Base-by-base conservation (phyloP, 2,329 filamentous ascomycete genomes). In the Chalaropsis thielavioides region DNA sequence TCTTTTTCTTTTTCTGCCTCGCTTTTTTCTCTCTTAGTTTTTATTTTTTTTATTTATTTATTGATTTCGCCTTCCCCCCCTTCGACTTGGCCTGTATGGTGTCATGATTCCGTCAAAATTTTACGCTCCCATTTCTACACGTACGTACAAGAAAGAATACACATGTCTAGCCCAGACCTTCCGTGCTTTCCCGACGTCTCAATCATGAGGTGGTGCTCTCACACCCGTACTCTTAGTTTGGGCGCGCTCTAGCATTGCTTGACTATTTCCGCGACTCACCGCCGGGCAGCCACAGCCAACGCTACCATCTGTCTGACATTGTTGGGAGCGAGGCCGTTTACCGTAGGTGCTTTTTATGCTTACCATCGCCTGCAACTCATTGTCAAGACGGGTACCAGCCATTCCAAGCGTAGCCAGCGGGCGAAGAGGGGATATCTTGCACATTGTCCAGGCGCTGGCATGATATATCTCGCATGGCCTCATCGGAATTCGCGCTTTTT, bases 211-310 rank as follows among this genome's bases (percentile, higher is more conserved):
- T 38, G 35, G 46, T 19, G 46, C 24, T 13, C 24, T 51, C 46
- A 51, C 22, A 24, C 46, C 19, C 22, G 17, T n/a, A 46, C n/a
- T n/a, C n/a, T n/a, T 22, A n/a, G 46, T 5, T 5, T 51, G 46
- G 24, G 46, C 19, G 27, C 8, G 27, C 46, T 24, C 54, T n/a
- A 58, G 10, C 24, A 7, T 38, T 58, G 24, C 27, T 24, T 51
- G 46, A 49, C 46, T 35, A 13, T 35, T 58, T 35, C n/a, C 27
- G 60, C 43, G 41, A 46, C 60, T 62, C 60, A 62, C 60, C 60
- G 60, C 60, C 60, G 60, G 60, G 31, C 41, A 62, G 40, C 60
- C 41, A 35, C 60, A 62, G 60, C 35, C 43, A 46, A 35, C 54
- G 15, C 54, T 58, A 27, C 17, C 54, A 35, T 35, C 31, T 58